Conservation (phyloP, 345 rosid genomes). For the Capsella bursapastoris region DNA sequence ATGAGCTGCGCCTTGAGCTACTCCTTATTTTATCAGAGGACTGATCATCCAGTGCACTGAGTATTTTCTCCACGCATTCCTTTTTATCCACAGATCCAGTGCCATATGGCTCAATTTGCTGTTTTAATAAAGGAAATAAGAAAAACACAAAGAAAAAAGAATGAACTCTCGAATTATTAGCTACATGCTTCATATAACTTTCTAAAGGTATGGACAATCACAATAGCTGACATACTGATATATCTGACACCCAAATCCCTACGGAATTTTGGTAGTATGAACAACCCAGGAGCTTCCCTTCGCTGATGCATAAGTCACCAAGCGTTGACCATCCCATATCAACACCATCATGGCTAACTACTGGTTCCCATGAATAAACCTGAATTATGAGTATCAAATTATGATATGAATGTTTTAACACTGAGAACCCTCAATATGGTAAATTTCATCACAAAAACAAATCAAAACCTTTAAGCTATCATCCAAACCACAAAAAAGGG, state of each 20-base stretch:
- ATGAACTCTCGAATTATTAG: conserved; percentile 14
- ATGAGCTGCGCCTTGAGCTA: conserved; percentile 52
- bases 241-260: conserved; percentile 91
- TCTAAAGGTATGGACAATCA: conserved; percentile 25
- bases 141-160: neutral
- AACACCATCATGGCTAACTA: conserved; percentile 79
- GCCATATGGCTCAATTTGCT: conserved; percentile 89
- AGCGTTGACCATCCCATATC: conserved; percentile 96
- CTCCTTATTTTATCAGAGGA: conserved; percentile 55
- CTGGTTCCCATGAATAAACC: conserved; percentile 99
- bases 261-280: conserved; percentile 81
- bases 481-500: conserved; percentile 89
- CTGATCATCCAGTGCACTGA: conserved; percentile 50
- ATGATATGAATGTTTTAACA: conserved; percentile 18
- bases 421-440: conserved; percentile 1
- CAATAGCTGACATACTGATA: conserved; percentile 55
- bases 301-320: conserved; percentile 84
- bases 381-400: conserved; percentile 45
- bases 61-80: conserved; percentile 53
- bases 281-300: conserved; percentile 87
- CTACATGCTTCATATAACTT: conserved; percentile 20
- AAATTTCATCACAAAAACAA: conserved; percentile 12
- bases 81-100: conserved; percentile 49
- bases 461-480: conserved; percentile 80
- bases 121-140: conserved; percentile 22